Conservation (phyloP, 2,329 filamentous ascomycete genomes). For the Cordyceps farinosa region DNA sequence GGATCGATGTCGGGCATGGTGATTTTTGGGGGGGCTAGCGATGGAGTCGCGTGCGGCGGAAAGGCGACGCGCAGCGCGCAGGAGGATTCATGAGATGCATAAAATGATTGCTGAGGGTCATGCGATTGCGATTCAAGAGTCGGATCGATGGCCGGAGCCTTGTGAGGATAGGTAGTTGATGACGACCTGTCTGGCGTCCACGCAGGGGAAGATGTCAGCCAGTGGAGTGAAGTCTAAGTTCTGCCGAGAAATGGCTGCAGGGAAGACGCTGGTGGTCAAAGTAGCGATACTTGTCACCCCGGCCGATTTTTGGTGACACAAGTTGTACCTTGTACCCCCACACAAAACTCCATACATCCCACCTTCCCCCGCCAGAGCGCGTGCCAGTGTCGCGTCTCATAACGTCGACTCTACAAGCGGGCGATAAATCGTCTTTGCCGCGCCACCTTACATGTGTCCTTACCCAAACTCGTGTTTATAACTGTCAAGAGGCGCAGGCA, state of each 20-base stretch:
- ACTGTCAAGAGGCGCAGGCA: not conserved
- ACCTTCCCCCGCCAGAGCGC: conserved; percentile 20
- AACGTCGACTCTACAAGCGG: conserved; percentile 21
- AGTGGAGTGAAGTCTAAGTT: conserved; percentile 36
- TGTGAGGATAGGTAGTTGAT: conserved; percentile 40
- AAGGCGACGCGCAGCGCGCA: conserved; percentile 43
- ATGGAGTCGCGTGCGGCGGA: conserved; percentile 45
- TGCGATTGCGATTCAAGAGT: conserved; percentile 41
- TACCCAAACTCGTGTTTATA: not conserved
- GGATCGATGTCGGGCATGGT: conserved; percentile 68
- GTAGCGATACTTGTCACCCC: conserved; percentile 26
- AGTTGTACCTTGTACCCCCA: not conserved
- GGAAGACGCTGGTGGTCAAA: conserved; percentile 22
- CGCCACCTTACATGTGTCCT: not conserved
- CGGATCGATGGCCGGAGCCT: conserved; percentile 45
- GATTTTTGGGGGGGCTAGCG: conserved; percentile 27
- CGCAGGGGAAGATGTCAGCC: conserved; percentile 27
- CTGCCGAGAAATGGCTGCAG: conserved; percentile 29
- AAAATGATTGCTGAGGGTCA: conserved; percentile 32
- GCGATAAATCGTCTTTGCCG: not conserved
- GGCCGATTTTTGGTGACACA: not conserved
- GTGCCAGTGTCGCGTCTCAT: conserved; percentile 27
- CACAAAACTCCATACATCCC: conserved; percentile 19
- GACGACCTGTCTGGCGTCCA: conserved; percentile 27
- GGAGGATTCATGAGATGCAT: conserved; percentile 43